Evolutionary conservation across 179 eudicot species (phyloP), one percentile per base, ranked within the genome.

Genomic region (Camellia oleifera): DNA sequence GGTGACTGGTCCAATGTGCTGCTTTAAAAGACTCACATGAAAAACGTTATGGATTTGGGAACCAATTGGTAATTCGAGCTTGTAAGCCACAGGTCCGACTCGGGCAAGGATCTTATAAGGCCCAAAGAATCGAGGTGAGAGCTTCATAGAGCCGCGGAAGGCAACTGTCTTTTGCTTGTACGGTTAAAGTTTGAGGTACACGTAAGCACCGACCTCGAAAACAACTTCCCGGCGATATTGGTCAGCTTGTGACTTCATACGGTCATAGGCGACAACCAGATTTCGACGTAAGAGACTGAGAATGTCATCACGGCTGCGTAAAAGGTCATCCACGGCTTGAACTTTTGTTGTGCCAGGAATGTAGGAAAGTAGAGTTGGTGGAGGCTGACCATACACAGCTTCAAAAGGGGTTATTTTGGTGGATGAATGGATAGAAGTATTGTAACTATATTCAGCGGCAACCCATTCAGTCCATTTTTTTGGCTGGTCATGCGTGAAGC

Each of bases 371-470:
- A 61, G 67, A 63, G 9, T 73, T 32, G 1, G 63, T 2, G 46
- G 74, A 3, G 46, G 48, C 17, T 26, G 17, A 0, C 78, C 78
- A 53, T 78, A 78, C 5, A 78, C 6, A 1, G 63, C 81, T 17
- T 61, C 60, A 64, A 61, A 82, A 3, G 66, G 78, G 2, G 84
- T 53, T 10, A 54, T 72, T 15, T 65, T 52, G 0, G 64, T 77
- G 0, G 73, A 0, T 2, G 73, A 14, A 23, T 82, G 81, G 13
- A 8, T 13, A 12, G n/a, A 61, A 1, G 81, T 82, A 44, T 77
- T 82, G 53, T 77, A 78, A 64, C 78, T 70, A 5, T 5, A 77
- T 69, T 82, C 79, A 0, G 63, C 79, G 2, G 67, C 15, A 0
- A 82, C 0, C 65, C 42, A 67, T 13, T 56, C 40, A 2, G 3